phyloP scores from a whole-genome alignment of 208 protist genomes.

The Leishmania major region DNA sequence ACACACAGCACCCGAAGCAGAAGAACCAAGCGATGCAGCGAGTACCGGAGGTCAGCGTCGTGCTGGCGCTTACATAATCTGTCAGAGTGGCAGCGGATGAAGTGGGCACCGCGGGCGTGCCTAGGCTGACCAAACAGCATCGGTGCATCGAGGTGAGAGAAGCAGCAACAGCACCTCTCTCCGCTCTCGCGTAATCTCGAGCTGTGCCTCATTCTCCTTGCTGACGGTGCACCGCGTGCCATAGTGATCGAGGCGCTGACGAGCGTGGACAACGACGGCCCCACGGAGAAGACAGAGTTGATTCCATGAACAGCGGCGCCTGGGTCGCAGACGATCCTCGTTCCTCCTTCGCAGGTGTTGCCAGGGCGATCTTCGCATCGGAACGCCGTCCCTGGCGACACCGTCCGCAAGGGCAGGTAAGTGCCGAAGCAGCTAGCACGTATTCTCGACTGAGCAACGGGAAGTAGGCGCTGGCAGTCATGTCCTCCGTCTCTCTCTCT shows the following conservation, averaged over 20 bases:
- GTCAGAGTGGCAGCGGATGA: background rate
- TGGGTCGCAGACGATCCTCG: background rate
- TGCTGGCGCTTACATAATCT: background rate
- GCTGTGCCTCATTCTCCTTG: background rate
- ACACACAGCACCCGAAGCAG: background rate
- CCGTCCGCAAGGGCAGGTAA: background rate
- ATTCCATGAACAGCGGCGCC: background rate
- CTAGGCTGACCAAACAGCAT: background rate
- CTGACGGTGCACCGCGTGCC: background rate
- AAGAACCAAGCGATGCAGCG: background rate
- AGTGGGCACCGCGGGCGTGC: background rate
- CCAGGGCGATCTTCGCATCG: background rate
- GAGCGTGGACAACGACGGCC: background rate
- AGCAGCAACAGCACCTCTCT: slow-evolving; percentile 9
- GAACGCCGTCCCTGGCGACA: background rate
- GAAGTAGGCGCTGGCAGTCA: background rate
- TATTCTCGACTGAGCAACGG: background rate
- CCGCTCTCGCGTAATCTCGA: background rate
- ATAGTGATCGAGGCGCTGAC: background rate
- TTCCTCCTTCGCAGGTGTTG: background rate
- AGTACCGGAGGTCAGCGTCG: background rate
- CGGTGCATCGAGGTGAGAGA: background rate
- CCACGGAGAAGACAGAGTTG: background rate
- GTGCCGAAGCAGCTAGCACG: slow-evolving; percentile 3
- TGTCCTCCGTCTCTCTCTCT: background rate